Conservation (phyloP, 306 rosid genomes). For the Hippophae gyantsensis region DNA sequence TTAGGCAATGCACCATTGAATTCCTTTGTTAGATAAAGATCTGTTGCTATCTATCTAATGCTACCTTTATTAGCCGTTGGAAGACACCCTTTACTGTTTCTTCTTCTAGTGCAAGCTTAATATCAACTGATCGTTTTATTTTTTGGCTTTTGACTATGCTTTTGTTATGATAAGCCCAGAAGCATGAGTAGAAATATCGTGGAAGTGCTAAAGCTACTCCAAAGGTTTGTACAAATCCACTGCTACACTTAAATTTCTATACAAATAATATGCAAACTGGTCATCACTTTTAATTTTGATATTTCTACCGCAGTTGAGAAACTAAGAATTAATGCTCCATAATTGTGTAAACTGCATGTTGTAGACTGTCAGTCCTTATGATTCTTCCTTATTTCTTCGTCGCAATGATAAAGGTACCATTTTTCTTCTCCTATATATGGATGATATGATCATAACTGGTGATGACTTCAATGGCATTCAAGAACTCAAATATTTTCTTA, state of each 20-base stretch:
- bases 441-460: too few relatives aligned
- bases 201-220: conserved; percentile 93
- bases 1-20: too few relatives aligned
- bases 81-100: background rate
- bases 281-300: background rate
- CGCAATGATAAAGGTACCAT: too few relatives aligned
- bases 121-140: conserved; percentile 21
- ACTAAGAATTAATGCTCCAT: conserved; percentile 67
- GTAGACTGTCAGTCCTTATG: conserved; percentile 46
- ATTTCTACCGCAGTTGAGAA: conserved; percentile 62
- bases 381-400: background rate
- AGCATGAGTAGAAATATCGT: conserved; percentile 95
- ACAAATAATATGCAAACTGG: conserved; percentile 9
- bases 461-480: too few relatives aligned
- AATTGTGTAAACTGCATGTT: conserved; percentile 52
- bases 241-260: conserved; percentile 5
- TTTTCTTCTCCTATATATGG: too few relatives aligned
- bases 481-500: too few relatives aligned
- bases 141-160: conserved; percentile 22
- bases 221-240: conserved; percentile 35
- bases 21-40: too few relatives aligned
- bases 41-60: too few relatives aligned
- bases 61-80: background rate
- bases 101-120: background rate
- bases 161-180: conserved; percentile 60